Base-by-base conservation (phyloP, 2,329 filamentous ascomycete species). In the Sclerotinia glacialis region DNA sequence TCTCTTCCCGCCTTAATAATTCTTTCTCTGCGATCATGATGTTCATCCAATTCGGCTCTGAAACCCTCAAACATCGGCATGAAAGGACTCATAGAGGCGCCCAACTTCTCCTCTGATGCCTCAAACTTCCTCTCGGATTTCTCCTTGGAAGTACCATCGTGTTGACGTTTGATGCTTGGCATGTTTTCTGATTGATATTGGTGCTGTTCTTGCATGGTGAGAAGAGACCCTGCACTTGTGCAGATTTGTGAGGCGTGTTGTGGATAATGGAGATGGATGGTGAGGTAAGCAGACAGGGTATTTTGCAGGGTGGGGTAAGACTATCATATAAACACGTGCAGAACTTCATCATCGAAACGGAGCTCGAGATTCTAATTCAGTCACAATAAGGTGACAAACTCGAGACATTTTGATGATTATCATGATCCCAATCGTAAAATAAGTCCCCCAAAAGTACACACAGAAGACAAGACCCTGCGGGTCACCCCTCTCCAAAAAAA, bases 1-100 rank as follows among this genome's bases (percentile, higher is more conserved):
- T 99, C 95, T 69, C 94, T 84, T 11, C 92, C 96, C 2, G 89
- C 89, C 81, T 98, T 99, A 75, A 96, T 91, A 72, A 97, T 87
- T 64, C 90, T 86, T 80, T 97, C 93, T 66, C 93, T 86, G 21
- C 95, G 89, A 78, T 98, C 95, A 78, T 99, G 92, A 77, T 98
- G 94, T 79, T 95, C 87, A 75, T 99, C 95, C 37, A 99, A 83
- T 79, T 97, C 93, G 74, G 89, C 84, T 62, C 93, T 89, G 77
- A 98, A 97, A 9, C 78, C 80, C 77, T 92, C 89, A 77, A 99
- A 99, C 84, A 98, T 93, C 71, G 88, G 78, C 69, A 87, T 86
- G 75, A 86, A 88, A 18, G 79, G 79, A 47, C 74, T 75, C 26
- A 52, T 46, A n/a, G 58, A 14, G 14, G 59, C 77, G 18, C 70